Evolutionary conservation across 2,329 filamentous ascomycete genomes (phyloP).

Genomic region (Allantophomopsis lycopodina): DNA sequence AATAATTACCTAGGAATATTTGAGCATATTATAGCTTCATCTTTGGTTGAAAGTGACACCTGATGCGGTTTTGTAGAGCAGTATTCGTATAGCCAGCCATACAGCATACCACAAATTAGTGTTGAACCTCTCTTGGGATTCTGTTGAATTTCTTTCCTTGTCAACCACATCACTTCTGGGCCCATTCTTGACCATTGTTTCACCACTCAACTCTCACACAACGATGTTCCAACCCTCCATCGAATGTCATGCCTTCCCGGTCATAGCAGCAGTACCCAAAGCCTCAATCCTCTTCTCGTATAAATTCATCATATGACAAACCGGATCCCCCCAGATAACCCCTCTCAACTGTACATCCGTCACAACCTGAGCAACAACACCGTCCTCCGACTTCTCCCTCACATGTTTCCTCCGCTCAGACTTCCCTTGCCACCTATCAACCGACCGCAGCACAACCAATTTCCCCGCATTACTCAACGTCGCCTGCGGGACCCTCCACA

Average conservation of each 20-base stretch:
- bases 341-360: conserved; percentile 53
- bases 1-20: no score
- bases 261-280: conserved; percentile 57
- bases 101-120: no score
- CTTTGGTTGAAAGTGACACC: no score
- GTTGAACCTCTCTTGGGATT: no score
- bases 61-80: no score
- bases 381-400: conserved; percentile 35
- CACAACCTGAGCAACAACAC: conserved; percentile 55
- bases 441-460: conserved; percentile 50
- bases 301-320: conserved; percentile 67
- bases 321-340: conserved; percentile 69
- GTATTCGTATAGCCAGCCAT: no score
- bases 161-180: no score
- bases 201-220: no score
- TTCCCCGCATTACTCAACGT: conserved; percentile 58
- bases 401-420: conserved; percentile 29
- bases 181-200: no score
- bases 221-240: no score
- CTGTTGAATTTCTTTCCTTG: no score
- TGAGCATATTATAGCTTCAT: no score
- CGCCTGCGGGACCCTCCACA: conserved; percentile 53
- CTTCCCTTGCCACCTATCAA: conserved; percentile 24
- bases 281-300: conserved; percentile 61
- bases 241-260: conserved; percentile 15